Percentiles rank a stretch among this genome's conserved stretches.
Conservation (phyloP, 2,329 filamentous ascomycete species). For the Penicillium brasilianum region DNA sequence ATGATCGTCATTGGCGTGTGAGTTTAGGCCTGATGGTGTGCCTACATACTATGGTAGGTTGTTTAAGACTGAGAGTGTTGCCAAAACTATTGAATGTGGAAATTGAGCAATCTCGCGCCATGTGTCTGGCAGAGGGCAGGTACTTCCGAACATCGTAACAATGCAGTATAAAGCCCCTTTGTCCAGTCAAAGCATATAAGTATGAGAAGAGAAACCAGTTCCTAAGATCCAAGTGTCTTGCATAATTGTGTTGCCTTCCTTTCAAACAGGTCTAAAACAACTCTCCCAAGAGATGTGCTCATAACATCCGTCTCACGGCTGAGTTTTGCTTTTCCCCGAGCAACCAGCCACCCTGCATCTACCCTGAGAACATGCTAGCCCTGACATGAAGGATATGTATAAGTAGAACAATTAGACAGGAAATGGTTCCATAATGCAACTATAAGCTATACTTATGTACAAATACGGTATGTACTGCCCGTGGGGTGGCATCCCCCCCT, state of each 20-base stretch:
- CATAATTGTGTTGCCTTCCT: neutral
- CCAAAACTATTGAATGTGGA: neutral
- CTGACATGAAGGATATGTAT: neutral
- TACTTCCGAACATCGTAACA: no score
- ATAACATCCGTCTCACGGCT: slow-evolving; percentile 6
- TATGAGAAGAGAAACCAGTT: neutral
- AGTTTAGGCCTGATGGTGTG: neutral
- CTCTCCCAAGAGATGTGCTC: slow-evolving; percentile 5
- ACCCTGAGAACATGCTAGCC: slow-evolving; percentile 4
- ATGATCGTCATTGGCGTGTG: neutral
- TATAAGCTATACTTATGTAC: neutral
- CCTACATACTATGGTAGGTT: no score
- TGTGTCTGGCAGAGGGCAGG: no score
- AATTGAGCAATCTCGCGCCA: neutral
- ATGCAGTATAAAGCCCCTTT: no score
- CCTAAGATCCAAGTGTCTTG: neutral
- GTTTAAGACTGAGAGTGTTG: no score
- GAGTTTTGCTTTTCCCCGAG: slow-evolving; percentile 8
- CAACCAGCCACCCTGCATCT: slow-evolving; percentile 4
- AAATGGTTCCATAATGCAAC: neutral
- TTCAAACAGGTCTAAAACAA: neutral
- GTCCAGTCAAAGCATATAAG: no score
- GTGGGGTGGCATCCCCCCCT: neutral
- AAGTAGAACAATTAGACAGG: neutral
- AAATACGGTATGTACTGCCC: neutral